Percentiles rank a stretch among this genome's conserved stretches.
Conservation (phyloP, 2,329 filamentous ascomycete species). For the Colletotrichum lentis region DNA sequence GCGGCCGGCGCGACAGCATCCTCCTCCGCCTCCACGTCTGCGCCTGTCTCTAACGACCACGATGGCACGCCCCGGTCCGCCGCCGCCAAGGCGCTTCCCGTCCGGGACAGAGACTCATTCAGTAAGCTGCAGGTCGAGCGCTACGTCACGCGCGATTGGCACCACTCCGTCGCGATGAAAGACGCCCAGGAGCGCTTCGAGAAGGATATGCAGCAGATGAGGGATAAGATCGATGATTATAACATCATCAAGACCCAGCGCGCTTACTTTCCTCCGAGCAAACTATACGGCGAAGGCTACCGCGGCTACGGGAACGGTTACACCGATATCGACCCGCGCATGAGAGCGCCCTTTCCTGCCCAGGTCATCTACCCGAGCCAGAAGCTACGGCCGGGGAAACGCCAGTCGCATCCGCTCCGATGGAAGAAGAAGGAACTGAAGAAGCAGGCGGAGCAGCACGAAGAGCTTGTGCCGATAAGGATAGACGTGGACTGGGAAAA, state of each 20-base stretch:
- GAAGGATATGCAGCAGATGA: constrained; percentile 68
- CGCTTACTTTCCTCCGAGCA: constrained; percentile 63
- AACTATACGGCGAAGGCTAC: constrained; percentile 78
- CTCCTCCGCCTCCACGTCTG: constrained; percentile 46
- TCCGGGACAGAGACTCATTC: constrained; percentile 66
- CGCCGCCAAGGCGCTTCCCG: constrained; percentile 45
- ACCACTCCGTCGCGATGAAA: constrained; percentile 62
- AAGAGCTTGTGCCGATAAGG: constrained; percentile 89
- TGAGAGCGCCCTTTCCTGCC: constrained; percentile 34
- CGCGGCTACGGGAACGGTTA: constrained; percentile 87
- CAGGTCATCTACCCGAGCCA: constrained; percentile 78
- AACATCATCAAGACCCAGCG: constrained; percentile 64
- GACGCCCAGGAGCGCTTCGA: constrained; percentile 62
- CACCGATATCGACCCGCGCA: constrained; percentile 65
- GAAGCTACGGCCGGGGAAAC: constrained; percentile 78
- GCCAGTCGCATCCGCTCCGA: constrained; percentile 76
- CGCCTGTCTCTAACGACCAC: constrained; percentile 38
- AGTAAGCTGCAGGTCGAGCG: constrained; percentile 63
- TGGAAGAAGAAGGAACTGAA: constrained; percentile 81
- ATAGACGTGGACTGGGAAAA: constrained; percentile 96
- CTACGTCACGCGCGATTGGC: constrained; percentile 62
- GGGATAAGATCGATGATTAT: constrained; percentile 75
- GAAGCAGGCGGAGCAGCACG: constrained; percentile 86
- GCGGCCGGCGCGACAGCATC: constrained; percentile 45
- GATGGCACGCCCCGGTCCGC: constrained; percentile 37